Evolutionary conservation across 345 rosid genomes (phyloP).

Genomic region (Limnanthes douglasii): DNA sequence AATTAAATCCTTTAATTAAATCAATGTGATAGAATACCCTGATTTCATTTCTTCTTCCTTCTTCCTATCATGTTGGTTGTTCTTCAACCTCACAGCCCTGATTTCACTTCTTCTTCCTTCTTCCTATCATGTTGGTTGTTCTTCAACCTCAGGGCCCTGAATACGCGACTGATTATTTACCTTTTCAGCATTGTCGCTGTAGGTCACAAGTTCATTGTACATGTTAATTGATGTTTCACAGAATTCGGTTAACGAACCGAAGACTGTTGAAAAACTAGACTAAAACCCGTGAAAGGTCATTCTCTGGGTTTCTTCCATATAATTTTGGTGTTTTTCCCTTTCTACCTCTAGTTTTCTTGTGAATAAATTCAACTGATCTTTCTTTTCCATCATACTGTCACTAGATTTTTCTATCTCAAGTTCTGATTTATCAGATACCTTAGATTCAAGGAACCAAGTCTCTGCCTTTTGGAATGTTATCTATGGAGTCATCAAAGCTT

Average conservation of each 20-base stretch:
- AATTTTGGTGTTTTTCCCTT: conserved; percentile 17
- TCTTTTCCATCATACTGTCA: conserved; percentile 16
- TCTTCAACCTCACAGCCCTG: conserved; percentile 1
- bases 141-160: conserved; percentile 4
- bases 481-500: conserved; percentile 15
- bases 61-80: too few relatives aligned
- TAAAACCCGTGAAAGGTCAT: conserved; percentile 20
- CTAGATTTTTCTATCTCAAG: conserved; percentile 4
- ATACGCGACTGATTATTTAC: conserved; percentile 4
- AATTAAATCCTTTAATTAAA: too few relatives aligned
- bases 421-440: conserved; percentile 10
- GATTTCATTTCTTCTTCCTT: too few relatives aligned
- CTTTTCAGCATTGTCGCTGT: conserved; percentile 8
- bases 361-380: conserved; percentile 14
- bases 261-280: conserved; percentile 19
- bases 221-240: conserved; percentile 18
- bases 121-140: too few relatives aligned
- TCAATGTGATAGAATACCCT: too few relatives aligned
- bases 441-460: conserved; percentile 13
- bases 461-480: conserved; percentile 18
- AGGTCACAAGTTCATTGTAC: conserved; percentile 16
- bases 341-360: conserved; percentile 15
- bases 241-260: conserved; percentile 18
- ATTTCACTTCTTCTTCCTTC: too few relatives aligned
- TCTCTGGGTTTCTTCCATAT: conserved; percentile 17